A percentile compares a stretch with the other conserved stretches of the same genome.
Conservation (phyloP, 805 yeast genomes). For the Barnettozyma populi region DNA sequence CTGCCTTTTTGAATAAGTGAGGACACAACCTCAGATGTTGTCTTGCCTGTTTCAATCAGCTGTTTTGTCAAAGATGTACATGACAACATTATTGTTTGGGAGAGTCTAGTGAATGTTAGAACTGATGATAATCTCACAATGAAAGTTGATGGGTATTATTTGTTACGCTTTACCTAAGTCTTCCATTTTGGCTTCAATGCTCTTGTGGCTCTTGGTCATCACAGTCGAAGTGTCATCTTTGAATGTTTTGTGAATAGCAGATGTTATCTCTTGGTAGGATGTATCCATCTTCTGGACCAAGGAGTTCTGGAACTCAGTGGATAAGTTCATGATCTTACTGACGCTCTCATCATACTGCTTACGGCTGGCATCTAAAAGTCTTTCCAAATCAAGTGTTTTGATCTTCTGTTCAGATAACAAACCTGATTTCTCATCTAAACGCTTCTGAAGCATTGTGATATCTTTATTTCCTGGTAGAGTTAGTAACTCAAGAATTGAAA, state of each 20-base stretch:
- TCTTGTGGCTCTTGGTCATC: not conserved
- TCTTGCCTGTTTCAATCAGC: not conserved
- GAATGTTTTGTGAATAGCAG: not conserved
- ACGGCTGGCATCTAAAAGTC: conserved; percentile 17
- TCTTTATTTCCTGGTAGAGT: conserved; percentile 26
- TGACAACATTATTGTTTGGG: conserved; percentile 18
- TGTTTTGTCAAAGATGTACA: not conserved
- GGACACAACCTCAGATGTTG: not conserved
- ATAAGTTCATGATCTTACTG: not conserved
- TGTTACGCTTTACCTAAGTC: conserved; percentile 4
- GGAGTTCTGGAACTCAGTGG: not conserved
- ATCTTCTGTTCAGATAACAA: conserved; percentile 43
- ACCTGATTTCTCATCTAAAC: conserved; percentile 39
- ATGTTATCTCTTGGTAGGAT: not conserved
- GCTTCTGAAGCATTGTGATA: conserved; percentile 30
- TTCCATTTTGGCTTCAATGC: not conserved
- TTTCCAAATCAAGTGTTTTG: conserved; percentile 27
- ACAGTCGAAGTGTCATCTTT: not conserved
- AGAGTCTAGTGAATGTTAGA: conserved; percentile 21
- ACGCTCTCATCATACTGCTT: conserved; percentile 16
- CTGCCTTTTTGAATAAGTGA: not conserved
- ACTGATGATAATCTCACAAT: conserved; percentile 19
- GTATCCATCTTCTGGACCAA: conserved; percentile 7
- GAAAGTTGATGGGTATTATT: conserved; percentile 19
- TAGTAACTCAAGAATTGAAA: conserved; percentile 11